A percentile compares a stretch with the other conserved stretches of the same genome.
phyloP scores from a whole-genome alignment of 805 yeast genomes.

The Kregervanrija fluxuum region DNA sequence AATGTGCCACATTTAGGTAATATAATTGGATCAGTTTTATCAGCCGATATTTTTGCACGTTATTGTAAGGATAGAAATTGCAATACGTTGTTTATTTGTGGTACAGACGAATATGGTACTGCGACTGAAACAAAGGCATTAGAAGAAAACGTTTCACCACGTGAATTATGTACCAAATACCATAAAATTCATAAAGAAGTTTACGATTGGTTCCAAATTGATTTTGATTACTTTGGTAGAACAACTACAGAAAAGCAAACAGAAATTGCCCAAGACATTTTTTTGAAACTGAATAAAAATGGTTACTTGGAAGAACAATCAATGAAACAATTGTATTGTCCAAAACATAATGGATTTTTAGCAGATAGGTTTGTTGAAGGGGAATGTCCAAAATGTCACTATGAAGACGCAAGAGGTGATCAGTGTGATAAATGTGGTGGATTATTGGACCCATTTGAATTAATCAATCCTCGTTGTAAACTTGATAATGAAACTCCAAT shows the following conservation, averaged over 20 bases:
- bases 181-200: slow-evolving; percentile 80
- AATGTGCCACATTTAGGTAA: slow-evolving; percentile 98
- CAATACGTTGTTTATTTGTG: slow-evolving; percentile 83
- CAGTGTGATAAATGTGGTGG: slow-evolving; percentile 97
- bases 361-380: slow-evolving; percentile 99
- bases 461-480: slow-evolving; percentile 93
- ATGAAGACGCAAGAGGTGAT: slow-evolving; percentile 98
- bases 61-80: slow-evolving; percentile 84
- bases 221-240: slow-evolving; percentile 92
- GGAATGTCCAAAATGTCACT: slow-evolving; percentile 89
- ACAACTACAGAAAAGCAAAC: slow-evolving; percentile 91
- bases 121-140: slow-evolving; percentile 98
- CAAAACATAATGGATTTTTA: slow-evolving; percentile 79
- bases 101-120: slow-evolving; percentile 99
- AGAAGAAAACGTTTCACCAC: slow-evolving; percentile 86
- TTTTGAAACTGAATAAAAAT: slow-evolving; percentile 66
- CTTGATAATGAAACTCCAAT: slow-evolving; percentile 79
- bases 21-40: slow-evolving; percentile 88
- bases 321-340: slow-evolving; percentile 87
- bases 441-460: slow-evolving; percentile 84
- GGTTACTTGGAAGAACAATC: slow-evolving; percentile 79
- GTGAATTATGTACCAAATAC: slow-evolving; percentile 85
- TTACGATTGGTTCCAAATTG: slow-evolving; percentile 95
- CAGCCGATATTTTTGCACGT: slow-evolving; percentile 91
- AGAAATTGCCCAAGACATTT: slow-evolving; percentile 91